Base-by-base conservation (phyloP, 345 rosid species). In the Melaleuca alternifolia region DNA sequence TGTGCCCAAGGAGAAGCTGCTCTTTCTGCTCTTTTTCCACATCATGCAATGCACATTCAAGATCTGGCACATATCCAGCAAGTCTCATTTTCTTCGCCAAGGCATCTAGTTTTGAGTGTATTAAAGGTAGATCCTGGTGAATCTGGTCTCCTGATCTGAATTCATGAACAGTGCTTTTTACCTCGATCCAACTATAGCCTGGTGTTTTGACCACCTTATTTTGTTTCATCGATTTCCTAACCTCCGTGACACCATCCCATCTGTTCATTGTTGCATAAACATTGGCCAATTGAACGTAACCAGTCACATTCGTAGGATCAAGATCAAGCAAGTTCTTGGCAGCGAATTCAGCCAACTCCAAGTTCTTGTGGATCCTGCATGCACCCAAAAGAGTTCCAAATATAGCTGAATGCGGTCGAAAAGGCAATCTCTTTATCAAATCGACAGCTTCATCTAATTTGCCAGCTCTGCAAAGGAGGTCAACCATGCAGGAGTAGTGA, bases 31-130 rank as follows among this genome's bases (percentile, higher is more conserved):
- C 96, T 86, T 93, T 89, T 15, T 91, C 97, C 41, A 96, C 95
- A 83, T 95, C 92, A 85, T 94, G 97, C 81, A 95, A 88, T n/a
- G 94, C 98, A 88, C 85, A 97, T 85, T 97, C 97, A 44, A 96
- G 95, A 84, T 92, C 94, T 0, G 98, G 98, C 48, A 88, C 91
- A 86, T 96, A 96, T 62, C 99, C 99, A 7, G 94, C 94, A 85
- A 91, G 41, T 90, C 93, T 97, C 96, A 97, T 93, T 87, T 91
- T 96, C 92, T 88, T 89, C 89, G 89, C 95, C 85, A 95, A 21
- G 53, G 93, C 97, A 33, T 85, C 87, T 26, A 95, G 92, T 88
- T 95, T 97, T 87, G 86, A 86, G 84, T 92, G 94, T 90, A 95
- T 92, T 11, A 90, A 89, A 84, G 84, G 88, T 88, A 97, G 85